Conservation (phyloP, 73 alveolate genomes). For the Symbiodinium natans region DNA sequence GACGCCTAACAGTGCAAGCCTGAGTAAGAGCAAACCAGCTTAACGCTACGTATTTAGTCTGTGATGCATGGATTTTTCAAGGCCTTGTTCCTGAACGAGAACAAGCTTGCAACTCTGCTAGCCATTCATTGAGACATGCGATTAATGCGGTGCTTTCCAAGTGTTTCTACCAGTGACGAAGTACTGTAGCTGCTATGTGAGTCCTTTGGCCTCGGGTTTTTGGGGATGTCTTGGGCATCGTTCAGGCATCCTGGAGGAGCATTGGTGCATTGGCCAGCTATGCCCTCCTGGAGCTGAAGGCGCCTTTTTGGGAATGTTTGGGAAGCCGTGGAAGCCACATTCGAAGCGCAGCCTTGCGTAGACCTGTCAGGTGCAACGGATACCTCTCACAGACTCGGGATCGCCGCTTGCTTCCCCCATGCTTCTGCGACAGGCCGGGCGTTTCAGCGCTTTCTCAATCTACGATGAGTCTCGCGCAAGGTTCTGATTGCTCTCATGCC, state of each 20-base stretch:
- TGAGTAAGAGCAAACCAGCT: background rate
- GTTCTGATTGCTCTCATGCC: constrained; percentile 79
- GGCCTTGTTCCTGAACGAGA: constrained; percentile 77
- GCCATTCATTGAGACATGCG: too few relatives aligned
- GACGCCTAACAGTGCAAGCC: constrained; percentile 35
- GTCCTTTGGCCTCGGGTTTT: background rate
- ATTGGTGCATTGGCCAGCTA: constrained; percentile 73
- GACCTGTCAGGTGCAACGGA: constrained; percentile 52
- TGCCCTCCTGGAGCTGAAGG: constrained; percentile 85
- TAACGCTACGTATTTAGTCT: background rate
- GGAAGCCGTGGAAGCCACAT: background rate
- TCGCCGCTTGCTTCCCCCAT: constrained; percentile 70
- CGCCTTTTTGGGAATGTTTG: background rate
- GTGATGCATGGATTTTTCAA: background rate
- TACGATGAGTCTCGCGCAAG: background rate
- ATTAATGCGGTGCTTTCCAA: background rate
- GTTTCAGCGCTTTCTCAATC: background rate
- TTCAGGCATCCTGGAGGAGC: constrained; percentile 83
- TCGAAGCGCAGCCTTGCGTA: too few relatives aligned
- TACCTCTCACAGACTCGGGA: constrained; percentile 68
- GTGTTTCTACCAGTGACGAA: background rate
- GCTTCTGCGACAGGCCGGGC: constrained; percentile 75
- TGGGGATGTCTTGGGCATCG: background rate
- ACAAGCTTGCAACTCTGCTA: constrained; percentile 54
- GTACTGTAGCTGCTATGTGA: background rate